These are phyloP conservation scores for Lactifluus subvellereus DNA, from an alignment of 768 basidiomycete species.

Conservation along the genomic window DNA sequence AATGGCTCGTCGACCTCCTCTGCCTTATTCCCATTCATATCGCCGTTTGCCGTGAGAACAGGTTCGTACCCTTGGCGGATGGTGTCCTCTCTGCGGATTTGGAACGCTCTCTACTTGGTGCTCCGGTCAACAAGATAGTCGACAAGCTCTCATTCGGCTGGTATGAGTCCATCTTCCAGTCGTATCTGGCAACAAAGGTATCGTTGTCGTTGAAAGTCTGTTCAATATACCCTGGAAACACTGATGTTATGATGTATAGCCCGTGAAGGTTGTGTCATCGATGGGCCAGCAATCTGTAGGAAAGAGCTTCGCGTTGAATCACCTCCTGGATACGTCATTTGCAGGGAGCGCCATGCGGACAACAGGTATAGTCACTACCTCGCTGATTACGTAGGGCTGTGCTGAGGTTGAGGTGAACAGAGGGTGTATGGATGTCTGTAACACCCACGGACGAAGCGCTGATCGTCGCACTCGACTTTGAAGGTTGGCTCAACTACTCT, in stretches of 20 bases:
- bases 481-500: constrained; percentile 35
- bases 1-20: constrained; percentile 56
- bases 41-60: constrained; percentile 38
- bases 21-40: constrained; percentile 54
- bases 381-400: neutral
- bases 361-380: constrained; percentile 33
- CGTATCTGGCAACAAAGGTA: constrained; percentile 55
- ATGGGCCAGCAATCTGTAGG: constrained; percentile 68
- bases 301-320: constrained; percentile 53
- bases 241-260: constrained; percentile 32
- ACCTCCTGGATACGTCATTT: constrained; percentile 58
- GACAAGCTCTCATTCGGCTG: constrained; percentile 38
- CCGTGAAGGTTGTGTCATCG: constrained; percentile 58
- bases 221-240: neutral
- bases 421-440: constrained; percentile 64
- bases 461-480: constrained; percentile 59
- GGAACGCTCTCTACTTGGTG: constrained; percentile 45
- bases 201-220: neutral
- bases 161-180: constrained; percentile 60
- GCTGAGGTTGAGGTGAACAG: constrained; percentile 23
- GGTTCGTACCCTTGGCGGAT: constrained; percentile 6
- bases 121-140: constrained; percentile 40
- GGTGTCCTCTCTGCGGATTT: constrained; percentile 38
- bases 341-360: constrained; percentile 37
- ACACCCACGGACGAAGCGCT: constrained; percentile 51